Evolutionary conservation across 768 basidiomycete species (phyloP).

Genomic region (Cytidiella melzeri): DNA sequence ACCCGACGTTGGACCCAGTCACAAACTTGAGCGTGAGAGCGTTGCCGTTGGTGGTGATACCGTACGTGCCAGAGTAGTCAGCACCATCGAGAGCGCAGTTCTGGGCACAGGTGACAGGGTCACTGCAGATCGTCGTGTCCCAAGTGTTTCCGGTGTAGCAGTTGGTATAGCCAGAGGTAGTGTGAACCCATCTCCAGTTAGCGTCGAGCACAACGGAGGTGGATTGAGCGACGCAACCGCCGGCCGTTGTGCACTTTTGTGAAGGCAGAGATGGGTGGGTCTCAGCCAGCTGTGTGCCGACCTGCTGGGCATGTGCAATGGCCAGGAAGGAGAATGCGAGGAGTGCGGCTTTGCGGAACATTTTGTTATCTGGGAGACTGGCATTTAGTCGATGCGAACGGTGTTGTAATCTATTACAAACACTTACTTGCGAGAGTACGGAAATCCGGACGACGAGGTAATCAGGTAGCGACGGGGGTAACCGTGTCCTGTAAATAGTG

Average conservation of each 20-base stretch:
- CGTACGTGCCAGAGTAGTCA: slow-evolving; percentile 28
- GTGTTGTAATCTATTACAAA: too few relatives aligned
- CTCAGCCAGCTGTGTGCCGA: slow-evolving; percentile 43
- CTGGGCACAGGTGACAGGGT: slow-evolving; percentile 39
- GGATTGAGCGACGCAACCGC: slow-evolving; percentile 33
- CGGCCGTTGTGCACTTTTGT: slow-evolving; percentile 40
- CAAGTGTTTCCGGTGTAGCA: slow-evolving; percentile 53
- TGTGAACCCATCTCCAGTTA: slow-evolving; percentile 47
- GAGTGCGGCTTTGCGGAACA: slow-evolving; percentile 27
- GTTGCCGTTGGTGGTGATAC: slow-evolving; percentile 28
- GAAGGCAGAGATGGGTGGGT: slow-evolving; percentile 41
- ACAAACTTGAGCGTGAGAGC: slow-evolving; percentile 29
- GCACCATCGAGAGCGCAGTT: slow-evolving; percentile 31
- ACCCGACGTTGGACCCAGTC: slow-evolving; percentile 29
- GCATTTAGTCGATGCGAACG: too few relatives aligned
- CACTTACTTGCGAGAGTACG: too few relatives aligned
- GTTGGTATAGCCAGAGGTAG: slow-evolving; percentile 29
- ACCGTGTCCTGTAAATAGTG: not conserved
- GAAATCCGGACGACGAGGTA: not conserved
- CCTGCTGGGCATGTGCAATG: slow-evolving; percentile 44
- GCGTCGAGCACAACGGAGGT: slow-evolving; percentile 41
- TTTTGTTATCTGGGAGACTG: slow-evolving; percentile 12
- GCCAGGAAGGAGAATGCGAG: slow-evolving; percentile 27
- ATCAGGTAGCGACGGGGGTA: too few relatives aligned
- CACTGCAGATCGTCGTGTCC: slow-evolving; percentile 46